Evolutionary conservation across 768 basidiomycete species (phyloP).

Genomic region (Daedaleopsis nitida): DNA sequence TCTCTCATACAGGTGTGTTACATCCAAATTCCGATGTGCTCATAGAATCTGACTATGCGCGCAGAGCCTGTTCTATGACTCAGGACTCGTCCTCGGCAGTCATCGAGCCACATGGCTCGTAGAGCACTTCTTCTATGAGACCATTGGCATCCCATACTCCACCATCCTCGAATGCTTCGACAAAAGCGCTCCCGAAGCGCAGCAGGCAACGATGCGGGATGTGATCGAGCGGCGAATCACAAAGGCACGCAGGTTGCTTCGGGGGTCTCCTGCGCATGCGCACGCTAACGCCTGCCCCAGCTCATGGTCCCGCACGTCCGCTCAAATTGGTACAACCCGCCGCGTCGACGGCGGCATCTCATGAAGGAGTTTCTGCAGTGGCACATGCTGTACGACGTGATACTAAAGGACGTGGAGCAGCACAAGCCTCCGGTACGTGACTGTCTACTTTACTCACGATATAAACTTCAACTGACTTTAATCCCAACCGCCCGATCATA

Average conservation of each 20-base stretch:
- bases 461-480: background rate
- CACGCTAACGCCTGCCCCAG: conserved; percentile 36
- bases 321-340: conserved; percentile 68
- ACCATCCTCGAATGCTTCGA: conserved; percentile 42
- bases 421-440: conserved; percentile 24
- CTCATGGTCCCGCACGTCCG: conserved; percentile 58
- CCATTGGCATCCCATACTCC: conserved; percentile 56
- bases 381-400: conserved; percentile 61
- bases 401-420: conserved; percentile 32
- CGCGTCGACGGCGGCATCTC: conserved; percentile 64
- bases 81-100: conserved; percentile 52
- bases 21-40: background rate
- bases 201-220: conserved; percentile 31
- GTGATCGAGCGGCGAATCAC: conserved; percentile 40
- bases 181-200: conserved; percentile 22
- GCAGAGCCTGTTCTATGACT: conserved; percentile 62
- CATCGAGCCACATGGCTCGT: conserved; percentile 56
- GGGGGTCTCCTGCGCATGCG: background rate
- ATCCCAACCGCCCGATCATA: background rate
- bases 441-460: no score
- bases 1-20: conserved; percentile 59
- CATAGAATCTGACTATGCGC: background rate
- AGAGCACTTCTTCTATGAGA: conserved; percentile 66
- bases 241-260: conserved; percentile 31
- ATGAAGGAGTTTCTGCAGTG: conserved; percentile 66